These are phyloP conservation scores for Neonectria magnoliae DNA, from an alignment of 2,329 filamentous ascomycete genomes.

Conservation along the genomic window DNA sequence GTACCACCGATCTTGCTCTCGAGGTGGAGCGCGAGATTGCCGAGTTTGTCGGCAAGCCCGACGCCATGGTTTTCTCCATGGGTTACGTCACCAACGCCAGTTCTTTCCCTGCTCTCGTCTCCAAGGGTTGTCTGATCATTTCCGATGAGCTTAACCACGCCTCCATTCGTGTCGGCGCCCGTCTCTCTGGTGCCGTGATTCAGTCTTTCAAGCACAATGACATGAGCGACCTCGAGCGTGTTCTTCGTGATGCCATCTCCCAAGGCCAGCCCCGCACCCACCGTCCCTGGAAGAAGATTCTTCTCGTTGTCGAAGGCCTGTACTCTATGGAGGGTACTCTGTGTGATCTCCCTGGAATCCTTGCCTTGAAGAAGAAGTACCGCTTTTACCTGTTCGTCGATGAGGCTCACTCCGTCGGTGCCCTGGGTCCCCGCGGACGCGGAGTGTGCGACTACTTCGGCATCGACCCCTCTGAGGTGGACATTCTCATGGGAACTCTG, in stretches of 20 bases:
- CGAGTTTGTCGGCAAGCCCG: slow-evolving; percentile 91
- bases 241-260: slow-evolving; percentile 90
- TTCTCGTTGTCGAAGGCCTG: slow-evolving; percentile 94
- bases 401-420: slow-evolving; percentile 95
- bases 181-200: slow-evolving; percentile 94
- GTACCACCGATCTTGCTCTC: slow-evolving; percentile 85
- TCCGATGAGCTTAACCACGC: slow-evolving; percentile 98
- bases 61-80: slow-evolving; percentile 98
- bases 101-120: slow-evolving; percentile 89
- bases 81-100: slow-evolving; percentile 96
- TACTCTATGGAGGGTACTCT: slow-evolving; percentile 99
- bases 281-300: slow-evolving; percentile 98
- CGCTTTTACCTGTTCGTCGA: slow-evolving; percentile 97
- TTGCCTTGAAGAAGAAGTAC: slow-evolving; percentile 92
- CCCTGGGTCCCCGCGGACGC: slow-evolving; percentile 85
- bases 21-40: slow-evolving; percentile 94
- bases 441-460: slow-evolving; percentile 98
- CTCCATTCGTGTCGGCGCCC: slow-evolving; percentile 93
- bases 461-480: slow-evolving; percentile 86
- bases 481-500: slow-evolving; percentile 97
- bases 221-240: slow-evolving; percentile 85
- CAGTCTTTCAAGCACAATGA: slow-evolving; percentile 98
- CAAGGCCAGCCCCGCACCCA: slow-evolving; percentile 98
- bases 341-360: slow-evolving; percentile 92
- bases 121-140: slow-evolving; percentile 92